Evolutionary conservation across 345 rosid genomes (phyloP), one percentile per base, ranked within the genome.

Genomic region (Atalantia buxifolia): DNA sequence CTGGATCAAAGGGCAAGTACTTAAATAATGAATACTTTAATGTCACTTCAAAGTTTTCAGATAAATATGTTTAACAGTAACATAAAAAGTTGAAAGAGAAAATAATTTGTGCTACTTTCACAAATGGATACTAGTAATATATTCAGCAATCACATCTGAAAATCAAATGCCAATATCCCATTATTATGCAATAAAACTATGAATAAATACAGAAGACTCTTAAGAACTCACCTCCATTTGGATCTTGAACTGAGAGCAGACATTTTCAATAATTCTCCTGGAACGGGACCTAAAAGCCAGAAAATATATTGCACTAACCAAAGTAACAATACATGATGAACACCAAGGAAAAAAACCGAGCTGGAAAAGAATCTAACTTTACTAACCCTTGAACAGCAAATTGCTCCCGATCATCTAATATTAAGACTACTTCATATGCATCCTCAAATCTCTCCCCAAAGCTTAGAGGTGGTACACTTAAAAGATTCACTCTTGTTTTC

Each of bases 341-440:
- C 66, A 59, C 22, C 61, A 50, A 72, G 59, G 25, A 76, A n/a
- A 35, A 50, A 53, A 53, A 18, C 57, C 57, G 5, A 53, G 72
- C 48, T n/a, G 14, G 77, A n/a, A 31, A 79, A 63, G 61, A 64
- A 76, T 33, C 68, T 56, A 62, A 71, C 85, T 71, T 56, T 28
- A 87, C 93, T 75, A 68, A 94, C 97, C 98, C 91, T 42, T 80
- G 90, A 76, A 76, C 67, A 31, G 91, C 88, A 86, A 91, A 94
- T 66, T 94, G 92, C 88, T 94, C 97, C 61, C 94, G 83, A 71
- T 92, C 95, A 87, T 95, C 98, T 80, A 95, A 76, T 78, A 94
- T 89, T 81, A 94, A 80, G 69, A 91, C 79, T 55, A 93, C 92
- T 81, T 91, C 89, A 86, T 93, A 95, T 60, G 79, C 81, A 82